Evolutionary conservation across 306 rosid genomes (phyloP).

Genomic region (Clitoria ternatea): DNA sequence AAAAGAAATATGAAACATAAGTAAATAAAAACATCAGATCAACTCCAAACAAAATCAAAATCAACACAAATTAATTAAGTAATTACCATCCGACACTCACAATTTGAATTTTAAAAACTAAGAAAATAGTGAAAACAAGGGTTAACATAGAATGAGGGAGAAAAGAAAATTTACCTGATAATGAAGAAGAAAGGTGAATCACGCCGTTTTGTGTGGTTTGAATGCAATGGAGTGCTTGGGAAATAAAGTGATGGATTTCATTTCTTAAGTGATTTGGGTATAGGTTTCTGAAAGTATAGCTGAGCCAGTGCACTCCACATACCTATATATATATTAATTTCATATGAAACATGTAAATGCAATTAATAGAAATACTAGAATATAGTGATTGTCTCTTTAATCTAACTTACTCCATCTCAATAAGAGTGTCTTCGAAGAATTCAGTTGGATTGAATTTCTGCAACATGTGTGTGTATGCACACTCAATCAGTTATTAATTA

Average conservation of each 20-base stretch:
- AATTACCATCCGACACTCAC: too few species aligned
- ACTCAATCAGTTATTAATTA: too few species aligned
- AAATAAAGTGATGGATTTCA: conserved; percentile 47
- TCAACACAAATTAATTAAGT: too few species aligned
- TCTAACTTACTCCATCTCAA: conserved; percentile 57
- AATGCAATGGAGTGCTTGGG: conserved; percentile 42
- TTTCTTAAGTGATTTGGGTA: conserved; percentile 50
- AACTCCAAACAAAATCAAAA: too few species aligned
- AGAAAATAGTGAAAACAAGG: too few species aligned
- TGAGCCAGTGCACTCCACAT: conserved; percentile 66
- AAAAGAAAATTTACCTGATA: too few species aligned
- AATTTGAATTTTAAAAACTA: too few species aligned
- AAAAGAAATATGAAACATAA: too few species aligned
- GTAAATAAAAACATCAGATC: too few species aligned
- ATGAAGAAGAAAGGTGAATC: too few species aligned
- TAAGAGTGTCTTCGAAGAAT: conserved; percentile 49
- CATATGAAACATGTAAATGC: neutral
- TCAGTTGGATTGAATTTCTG: conserved; percentile 62
- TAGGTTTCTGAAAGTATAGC: conserved; percentile 54
- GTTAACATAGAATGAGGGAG: too few species aligned
- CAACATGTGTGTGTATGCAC: neutral
- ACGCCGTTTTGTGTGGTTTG: conserved; percentile 49
- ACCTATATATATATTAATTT: conserved; percentile 36
- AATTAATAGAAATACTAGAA: too few species aligned
- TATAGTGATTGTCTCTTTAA: neutral